Conservation (phyloP, 1,284 basidiomycete genomes). For the Malassezia japonica region DNA sequence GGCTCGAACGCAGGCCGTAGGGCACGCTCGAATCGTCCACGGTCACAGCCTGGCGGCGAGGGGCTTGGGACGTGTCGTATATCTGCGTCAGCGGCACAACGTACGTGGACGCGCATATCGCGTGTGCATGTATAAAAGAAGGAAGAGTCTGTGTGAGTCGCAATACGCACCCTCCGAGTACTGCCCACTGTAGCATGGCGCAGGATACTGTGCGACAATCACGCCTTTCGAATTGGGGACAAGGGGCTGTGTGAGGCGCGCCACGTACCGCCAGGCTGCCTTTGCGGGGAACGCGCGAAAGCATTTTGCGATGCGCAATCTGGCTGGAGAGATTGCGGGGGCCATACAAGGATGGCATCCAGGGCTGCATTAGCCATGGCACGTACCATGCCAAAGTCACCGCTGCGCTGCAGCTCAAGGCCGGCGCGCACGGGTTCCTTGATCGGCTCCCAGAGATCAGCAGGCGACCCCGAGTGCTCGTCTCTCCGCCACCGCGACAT, state of each 20-base stretch:
- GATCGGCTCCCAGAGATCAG: constrained; percentile 35
- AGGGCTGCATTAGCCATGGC: not conserved
- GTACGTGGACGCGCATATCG: constrained; percentile 63
- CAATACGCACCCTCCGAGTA: constrained; percentile 55
- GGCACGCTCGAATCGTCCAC: not conserved
- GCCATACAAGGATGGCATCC: not conserved
- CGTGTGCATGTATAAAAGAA: constrained; percentile 50
- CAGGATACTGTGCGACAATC: constrained; percentile 68
- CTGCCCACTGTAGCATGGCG: constrained; percentile 84
- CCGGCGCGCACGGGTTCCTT: constrained; percentile 64
- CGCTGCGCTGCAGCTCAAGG: constrained; percentile 61
- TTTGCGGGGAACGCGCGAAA: constrained; percentile 50
- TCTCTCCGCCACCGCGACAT: constrained; percentile 10
- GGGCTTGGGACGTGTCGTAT: constrained; percentile 61
- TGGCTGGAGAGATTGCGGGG: constrained; percentile 21
- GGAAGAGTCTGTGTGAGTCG: constrained; percentile 24
- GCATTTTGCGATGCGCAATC: constrained; percentile 23
- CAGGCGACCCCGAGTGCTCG: constrained; percentile 10
- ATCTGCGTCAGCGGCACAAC: constrained; percentile 44
- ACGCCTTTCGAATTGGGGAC: constrained; percentile 80
- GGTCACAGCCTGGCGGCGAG: not conserved
- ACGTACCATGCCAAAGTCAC: constrained; percentile 64
- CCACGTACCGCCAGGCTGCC: constrained; percentile 7
- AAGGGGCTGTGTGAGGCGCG: constrained; percentile 51
- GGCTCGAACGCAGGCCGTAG: not conserved